Evolutionary conservation across 352 stramenopile genomes (phyloP), one percentile per base, ranked within the genome.

Genomic region (Phytophthora vignae): DNA sequence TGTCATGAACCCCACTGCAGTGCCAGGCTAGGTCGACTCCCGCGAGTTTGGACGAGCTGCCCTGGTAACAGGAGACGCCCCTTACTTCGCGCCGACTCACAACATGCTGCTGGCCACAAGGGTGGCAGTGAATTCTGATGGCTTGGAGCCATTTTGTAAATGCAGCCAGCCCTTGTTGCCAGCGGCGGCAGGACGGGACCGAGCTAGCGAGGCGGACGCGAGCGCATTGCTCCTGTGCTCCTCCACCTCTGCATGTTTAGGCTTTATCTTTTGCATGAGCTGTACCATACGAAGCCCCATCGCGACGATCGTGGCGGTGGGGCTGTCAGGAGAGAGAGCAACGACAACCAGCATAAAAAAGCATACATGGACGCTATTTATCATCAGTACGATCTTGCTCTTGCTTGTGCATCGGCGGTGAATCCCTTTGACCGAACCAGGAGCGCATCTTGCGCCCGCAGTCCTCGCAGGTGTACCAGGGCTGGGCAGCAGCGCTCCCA

Each of bases 1-100:
- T 94, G 31, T 91, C 85, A 65, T 94, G 83, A 84, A 74, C 22
- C 22, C 52, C 59, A 40, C 25, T n/a, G 25, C 46, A 60, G 42
- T 62, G 21, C 55, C 59, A 69, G 53, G 21, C 46, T 60, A 58
- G 46, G 8, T 49, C 48, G 53, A 58, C 22, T 52, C 21, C 54
- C 56, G 60, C 22, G 55, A 40, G 55, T 22, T 36, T 49, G 54
- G 44, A 59, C 52, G 49, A 65, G 49, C 50, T 67, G 14, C n/a
- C 29, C n/a, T 49, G 36, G n/a, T 63, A 71, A 40, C 44, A 53
- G 54, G 62, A 36, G 21, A 50, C 50, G 40, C 69, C 29, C 56
- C 48, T 57, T 42, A 27, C 49, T 44, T 25, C 31, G 50, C 50
- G 38, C 25, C 58, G 50, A 31, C 27, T 31, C 6, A 7, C 27